Conservation (phyloP, 83 land plant genomes). For the Diphasiastrum complanatum region DNA sequence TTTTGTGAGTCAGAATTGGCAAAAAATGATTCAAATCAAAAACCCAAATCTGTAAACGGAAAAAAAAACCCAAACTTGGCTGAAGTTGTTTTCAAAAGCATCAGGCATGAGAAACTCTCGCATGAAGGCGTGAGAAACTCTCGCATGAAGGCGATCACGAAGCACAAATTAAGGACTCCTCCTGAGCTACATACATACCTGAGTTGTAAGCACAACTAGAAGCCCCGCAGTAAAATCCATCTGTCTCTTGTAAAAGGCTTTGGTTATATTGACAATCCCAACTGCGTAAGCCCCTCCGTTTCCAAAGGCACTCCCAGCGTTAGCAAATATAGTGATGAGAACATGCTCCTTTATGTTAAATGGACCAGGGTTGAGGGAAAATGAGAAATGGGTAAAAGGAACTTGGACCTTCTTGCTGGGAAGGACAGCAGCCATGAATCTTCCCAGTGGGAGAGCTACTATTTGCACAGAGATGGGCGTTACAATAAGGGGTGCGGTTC, state of each 20-base stretch:
- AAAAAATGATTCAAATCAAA: no score
- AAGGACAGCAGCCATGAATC: conserved; percentile 40
- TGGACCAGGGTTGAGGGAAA: conserved; percentile 71
- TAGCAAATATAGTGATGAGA: conserved; percentile 79
- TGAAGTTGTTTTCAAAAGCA: no score
- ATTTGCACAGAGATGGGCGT: conserved; percentile 44
- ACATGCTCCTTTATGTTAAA: conserved; percentile 85
- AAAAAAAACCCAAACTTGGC: no score
- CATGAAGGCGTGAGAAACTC: not conserved
- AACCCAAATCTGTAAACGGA: no score
- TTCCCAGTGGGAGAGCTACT: conserved; percentile 34
- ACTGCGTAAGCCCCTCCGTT: conserved; percentile 68
- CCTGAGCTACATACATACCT: conserved; percentile 50
- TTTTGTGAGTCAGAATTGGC: no score
- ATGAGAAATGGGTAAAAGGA: conserved; percentile 29
- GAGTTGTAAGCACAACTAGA: conserved; percentile 61
- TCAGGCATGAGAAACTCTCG: no score
- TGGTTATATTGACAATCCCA: conserved; percentile 54
- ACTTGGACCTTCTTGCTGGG: conserved; percentile 20
- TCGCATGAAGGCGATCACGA: not conserved
- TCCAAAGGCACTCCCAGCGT: conserved; percentile 68
- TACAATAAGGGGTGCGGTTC: conserved; percentile 27
- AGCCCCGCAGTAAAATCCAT: conserved; percentile 47
- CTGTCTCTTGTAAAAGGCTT: conserved; percentile 47
- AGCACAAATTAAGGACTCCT: not conserved